Base-by-base conservation (phyloP, 169 alveolate species). In the Plasmodium cynomolgi region DNA sequence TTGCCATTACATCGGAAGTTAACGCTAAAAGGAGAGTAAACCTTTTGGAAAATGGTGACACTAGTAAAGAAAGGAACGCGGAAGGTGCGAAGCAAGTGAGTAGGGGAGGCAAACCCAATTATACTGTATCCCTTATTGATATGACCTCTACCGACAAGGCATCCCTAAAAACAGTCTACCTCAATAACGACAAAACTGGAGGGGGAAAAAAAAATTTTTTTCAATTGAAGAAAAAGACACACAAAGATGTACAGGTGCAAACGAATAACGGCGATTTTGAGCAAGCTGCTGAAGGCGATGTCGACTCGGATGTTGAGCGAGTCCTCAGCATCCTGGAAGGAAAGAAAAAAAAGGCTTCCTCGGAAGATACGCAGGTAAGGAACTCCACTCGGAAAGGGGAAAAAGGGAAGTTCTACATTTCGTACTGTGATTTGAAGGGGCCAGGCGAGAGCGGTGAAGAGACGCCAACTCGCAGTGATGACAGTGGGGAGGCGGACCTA, bases 191-290 rank as follows among this genome's bases (percentile, higher is more conserved):
- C 15, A 77, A 86, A 58, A 68, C 26, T 23, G 83, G 7, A 37
- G 81, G 44, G 8, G 44, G 56, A 34, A 20, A n/a, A 37, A 72
- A 72, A 41, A 58, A 31, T 3, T 31, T 79, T 7, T 75, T 75
- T 37, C 56, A 31, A 29, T 56, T 15, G 31, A 62, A 75, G 31
- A 86, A 86, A 86, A 79, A 58, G 29, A 29, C 6, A 3, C 8
- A 23, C 11, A 86, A 86, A 37, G 93, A 86, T 86, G 93, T 79
- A 0, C 86, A 86, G 44, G 93, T 86, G 20, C 93, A 86, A 77
- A 86, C 93, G 5, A 77, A 86, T 17, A 62, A 77, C 1, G 93
- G 50, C 8, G 93, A 86, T n/a, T 50, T 74, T 13, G 37, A 54
- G 68, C 29, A 54, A 17, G 2, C 7, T 26, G 44, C 80, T 1